A percentile compares a stretch with the other conserved stretches of the same genome.
Conservation (phyloP, 1,284 basidiomycete genomes). For the Pseudomicrostroma phylloplanum region DNA sequence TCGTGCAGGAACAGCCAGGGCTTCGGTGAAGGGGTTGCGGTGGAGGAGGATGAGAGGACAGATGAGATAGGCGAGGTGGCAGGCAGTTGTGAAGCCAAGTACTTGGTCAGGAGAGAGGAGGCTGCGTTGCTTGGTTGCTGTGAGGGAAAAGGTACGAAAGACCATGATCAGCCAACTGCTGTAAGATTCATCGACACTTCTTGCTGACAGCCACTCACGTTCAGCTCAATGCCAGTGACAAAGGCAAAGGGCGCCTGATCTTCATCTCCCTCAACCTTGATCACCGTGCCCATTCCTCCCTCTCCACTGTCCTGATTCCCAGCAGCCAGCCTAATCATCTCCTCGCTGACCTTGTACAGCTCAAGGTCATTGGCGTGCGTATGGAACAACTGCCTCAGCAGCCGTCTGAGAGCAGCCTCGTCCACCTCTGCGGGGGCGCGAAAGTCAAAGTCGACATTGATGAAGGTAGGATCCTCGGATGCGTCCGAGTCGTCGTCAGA, state of each 20-base stretch:
- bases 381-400: slow-evolving; percentile 46
- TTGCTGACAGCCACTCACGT: too few relatives aligned
- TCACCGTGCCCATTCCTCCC: slow-evolving; percentile 37
- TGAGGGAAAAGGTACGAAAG: background rate
- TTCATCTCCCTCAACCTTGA: slow-evolving; percentile 46
- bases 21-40: slow-evolving; percentile 11
- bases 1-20: slow-evolving; percentile 38
- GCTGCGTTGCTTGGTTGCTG: slow-evolving; percentile 1
- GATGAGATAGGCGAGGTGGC: background rate
- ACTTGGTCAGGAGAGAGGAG: background rate
- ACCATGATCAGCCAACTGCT: too few relatives aligned
- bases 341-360: slow-evolving; percentile 29
- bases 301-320: background rate
- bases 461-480: slow-evolving; percentile 21
- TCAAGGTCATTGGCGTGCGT: slow-evolving; percentile 43
- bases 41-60: slow-evolving; percentile 11
- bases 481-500: slow-evolving; percentile 1
- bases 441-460: slow-evolving; percentile 50
- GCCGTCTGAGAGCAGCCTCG: slow-evolving; percentile 40
- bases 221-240: slow-evolving; percentile 21
- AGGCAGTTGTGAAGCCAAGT: background rate
- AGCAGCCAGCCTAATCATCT: slow-evolving; percentile 25
- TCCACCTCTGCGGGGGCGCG: slow-evolving; percentile 39
- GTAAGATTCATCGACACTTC: too few relatives aligned
- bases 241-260: slow-evolving; percentile 46